Conservation (phyloP, 176 grass and related monocot species). For the Carex parvula region DNA sequence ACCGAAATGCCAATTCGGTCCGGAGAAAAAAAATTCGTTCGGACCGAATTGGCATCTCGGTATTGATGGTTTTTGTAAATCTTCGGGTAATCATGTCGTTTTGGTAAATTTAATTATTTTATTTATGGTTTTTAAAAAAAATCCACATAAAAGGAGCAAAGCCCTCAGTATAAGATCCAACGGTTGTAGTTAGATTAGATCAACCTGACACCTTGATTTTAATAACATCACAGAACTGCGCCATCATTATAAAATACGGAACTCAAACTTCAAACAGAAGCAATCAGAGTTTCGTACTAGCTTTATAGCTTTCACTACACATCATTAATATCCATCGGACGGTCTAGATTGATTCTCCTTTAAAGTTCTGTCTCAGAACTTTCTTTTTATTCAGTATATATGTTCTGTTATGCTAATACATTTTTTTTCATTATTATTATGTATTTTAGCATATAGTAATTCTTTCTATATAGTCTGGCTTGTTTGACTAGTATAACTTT, state of each 20-base stretch:
- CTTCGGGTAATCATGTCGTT: too few relatives aligned
- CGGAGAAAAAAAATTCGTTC: too few relatives aligned
- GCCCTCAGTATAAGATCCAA: not conserved
- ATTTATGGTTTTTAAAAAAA: too few relatives aligned
- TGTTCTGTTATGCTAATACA: not conserved
- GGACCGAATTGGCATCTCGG: too few relatives aligned
- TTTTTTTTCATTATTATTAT: not conserved
- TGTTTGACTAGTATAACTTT: not conserved
- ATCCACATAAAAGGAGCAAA: not conserved
- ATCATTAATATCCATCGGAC: not conserved
- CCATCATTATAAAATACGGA: not conserved
- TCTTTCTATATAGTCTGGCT: not conserved
- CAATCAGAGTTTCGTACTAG: not conserved
- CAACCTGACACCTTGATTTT: not conserved
- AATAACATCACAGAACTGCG: not conserved
- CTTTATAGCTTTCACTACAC: not conserved
- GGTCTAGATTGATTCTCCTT: not conserved
- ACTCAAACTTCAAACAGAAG: slow-evolving; percentile 7
- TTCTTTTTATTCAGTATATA: not conserved
- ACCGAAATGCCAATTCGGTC: too few relatives aligned
- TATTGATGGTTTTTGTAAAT: too few relatives aligned
- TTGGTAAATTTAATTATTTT: too few relatives aligned
- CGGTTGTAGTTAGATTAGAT: not conserved
- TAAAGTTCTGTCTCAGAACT: not conserved
- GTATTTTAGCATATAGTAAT: not conserved